Conservation (phyloP, 441 rosid species). For the Codiaeum variegatum region DNA sequence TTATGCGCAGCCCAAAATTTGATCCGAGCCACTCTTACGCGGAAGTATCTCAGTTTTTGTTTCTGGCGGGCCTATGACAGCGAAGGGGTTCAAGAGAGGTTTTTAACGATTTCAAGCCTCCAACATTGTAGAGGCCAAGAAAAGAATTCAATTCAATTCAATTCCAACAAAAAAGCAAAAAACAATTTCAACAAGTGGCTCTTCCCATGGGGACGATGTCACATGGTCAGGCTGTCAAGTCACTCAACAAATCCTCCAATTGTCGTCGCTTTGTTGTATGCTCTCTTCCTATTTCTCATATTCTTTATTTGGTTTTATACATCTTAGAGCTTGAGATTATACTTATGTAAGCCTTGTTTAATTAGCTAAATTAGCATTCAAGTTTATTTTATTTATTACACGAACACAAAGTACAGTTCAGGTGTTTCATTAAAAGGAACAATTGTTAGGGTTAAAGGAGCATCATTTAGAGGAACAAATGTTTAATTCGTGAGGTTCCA, state of each 20-base stretch:
- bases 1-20: no score
- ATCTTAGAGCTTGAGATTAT: background rate
- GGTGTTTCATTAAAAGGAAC: no score
- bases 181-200: no score
- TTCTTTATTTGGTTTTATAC: background rate
- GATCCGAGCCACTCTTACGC: no score
- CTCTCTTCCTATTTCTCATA: background rate
- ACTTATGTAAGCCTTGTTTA: background rate
- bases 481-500: no score
- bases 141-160: background rate
- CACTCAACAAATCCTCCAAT: constrained; percentile 74
- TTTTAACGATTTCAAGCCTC: background rate
- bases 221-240: constrained; percentile 78
- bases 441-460: no score
- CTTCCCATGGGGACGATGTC: constrained; percentile 24
- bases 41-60: no score
- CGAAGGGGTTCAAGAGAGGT: background rate
- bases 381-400: no score
- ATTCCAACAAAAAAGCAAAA: background rate
- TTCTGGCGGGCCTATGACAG: no score
- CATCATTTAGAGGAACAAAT: no score
- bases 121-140: background rate
- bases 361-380: background rate
- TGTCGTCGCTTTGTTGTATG: constrained; percentile 77
- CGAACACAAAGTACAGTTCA: no score